phyloP scores from a whole-genome alignment of 345 rosid genomes.

The Sonneratia alba region DNA sequence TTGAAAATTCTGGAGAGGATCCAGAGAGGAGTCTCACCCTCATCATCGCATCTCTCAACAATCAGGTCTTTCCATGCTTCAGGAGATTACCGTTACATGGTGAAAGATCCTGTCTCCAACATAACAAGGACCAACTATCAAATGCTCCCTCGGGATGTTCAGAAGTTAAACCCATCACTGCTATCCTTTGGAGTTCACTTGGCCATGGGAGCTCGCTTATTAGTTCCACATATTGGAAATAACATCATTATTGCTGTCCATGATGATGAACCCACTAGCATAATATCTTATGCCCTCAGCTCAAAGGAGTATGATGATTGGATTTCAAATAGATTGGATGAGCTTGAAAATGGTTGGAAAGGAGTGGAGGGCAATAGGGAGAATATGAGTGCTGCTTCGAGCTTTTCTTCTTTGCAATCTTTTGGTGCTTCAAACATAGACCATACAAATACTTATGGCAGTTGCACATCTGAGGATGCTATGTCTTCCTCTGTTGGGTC shows the following conservation, averaged over 20 bases:
- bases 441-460: constrained; percentile 33
- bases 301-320: constrained; percentile 74
- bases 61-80: constrained; percentile 80
- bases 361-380: constrained; percentile 14
- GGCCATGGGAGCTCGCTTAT: constrained; percentile 72
- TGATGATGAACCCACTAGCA: constrained; percentile 85
- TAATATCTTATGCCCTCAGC: constrained; percentile 79
- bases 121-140: constrained; percentile 52
- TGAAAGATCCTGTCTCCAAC: constrained; percentile 68
- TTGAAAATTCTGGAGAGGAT: constrained; percentile 55
- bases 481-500: constrained; percentile 29
- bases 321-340: constrained; percentile 41
- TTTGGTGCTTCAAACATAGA: constrained; percentile 53
- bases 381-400: constrained; percentile 24
- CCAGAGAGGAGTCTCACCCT: constrained; percentile 37
- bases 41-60: constrained; percentile 52
- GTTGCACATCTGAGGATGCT: constrained; percentile 45
- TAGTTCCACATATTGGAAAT: constrained; percentile 49
- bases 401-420: constrained; percentile 58
- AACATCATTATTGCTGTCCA: constrained; percentile 73
- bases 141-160: constrained; percentile 52
- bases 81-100: constrained; percentile 70
- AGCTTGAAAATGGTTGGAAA: constrained; percentile 33
- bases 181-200: constrained; percentile 51
- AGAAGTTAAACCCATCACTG: constrained; percentile 47